Base-by-base conservation (phyloP, 352 stramenopile species). In the Albugo candida region DNA sequence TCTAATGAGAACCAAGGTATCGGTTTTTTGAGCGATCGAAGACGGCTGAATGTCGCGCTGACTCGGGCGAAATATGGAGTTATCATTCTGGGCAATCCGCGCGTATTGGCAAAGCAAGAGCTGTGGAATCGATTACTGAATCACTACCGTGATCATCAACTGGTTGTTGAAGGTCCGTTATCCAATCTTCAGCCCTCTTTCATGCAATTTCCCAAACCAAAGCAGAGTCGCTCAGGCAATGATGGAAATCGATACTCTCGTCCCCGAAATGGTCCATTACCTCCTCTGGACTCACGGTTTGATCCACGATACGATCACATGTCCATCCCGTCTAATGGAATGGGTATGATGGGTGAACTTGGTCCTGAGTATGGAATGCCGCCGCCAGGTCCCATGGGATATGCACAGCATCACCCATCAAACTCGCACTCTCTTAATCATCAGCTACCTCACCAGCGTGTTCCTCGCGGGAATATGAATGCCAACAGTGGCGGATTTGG, bases 1-100 rank as follows among this genome's bases (percentile, higher is more conserved):
- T 98, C 94, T n/a, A 98, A 98, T 61, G 92, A 98, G 52, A 95
- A 95, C 60, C 93, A 98, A 48, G 95, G 95, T 14, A 98, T 99
- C 60, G 96, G 96, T 18, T 99, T 99, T 59, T 56, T 99, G 19
- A 97, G 86, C 34, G 96, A 99, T 61, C 73, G 91, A 34, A 88
- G 96, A 21, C 93, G 96, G 61, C 64, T 99, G 49, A 99, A 99
- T 69, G 96, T 99, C 1, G 95, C 96, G 36, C 73, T 99, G 11
- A 99, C 96, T 13, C 77, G 96, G 40, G 96, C 96, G 37, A 96
- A 97, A 66, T 96, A 98, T 53, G 95, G 95, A n/a, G 72, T 98
- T 5, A 97, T 99, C 56, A 63, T 99, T 12, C 61, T 99, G 8
- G 95, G 96, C 18, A 99, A 99, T 64, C 89, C 95, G 36, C 83